These are phyloP conservation scores for Verticillium zaregamsianum DNA, from an alignment of 2,329 filamentous ascomycete genomes.

Conservation along the genomic window DNA sequence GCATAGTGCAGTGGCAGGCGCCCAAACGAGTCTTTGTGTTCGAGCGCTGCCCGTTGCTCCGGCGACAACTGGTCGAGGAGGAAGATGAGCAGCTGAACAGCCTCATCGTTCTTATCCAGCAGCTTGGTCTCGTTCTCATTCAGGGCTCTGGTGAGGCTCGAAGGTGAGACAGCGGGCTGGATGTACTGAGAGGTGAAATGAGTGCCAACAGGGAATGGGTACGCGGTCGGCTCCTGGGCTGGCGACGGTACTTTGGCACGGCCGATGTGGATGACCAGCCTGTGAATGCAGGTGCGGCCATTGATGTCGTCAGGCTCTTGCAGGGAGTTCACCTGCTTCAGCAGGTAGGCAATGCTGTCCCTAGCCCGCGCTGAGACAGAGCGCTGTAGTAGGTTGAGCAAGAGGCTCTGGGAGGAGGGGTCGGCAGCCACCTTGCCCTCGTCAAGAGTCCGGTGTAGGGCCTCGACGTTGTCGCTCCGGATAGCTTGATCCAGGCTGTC, in stretches of 20 bases:
- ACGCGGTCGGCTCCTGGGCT: constrained; percentile 46
- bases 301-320: constrained; percentile 92
- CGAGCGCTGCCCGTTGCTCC: constrained; percentile 64
- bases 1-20: constrained; percentile 88
- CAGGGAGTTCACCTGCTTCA: constrained; percentile 65
- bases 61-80: constrained; percentile 65
- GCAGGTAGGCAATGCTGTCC: constrained; percentile 65
- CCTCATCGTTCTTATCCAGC: constrained; percentile 66
- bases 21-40: constrained; percentile 71
- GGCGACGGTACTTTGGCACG: constrained; percentile 55
- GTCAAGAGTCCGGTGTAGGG: constrained; percentile 52
- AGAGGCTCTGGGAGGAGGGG: constrained; percentile 56
- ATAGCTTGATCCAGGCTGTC: constrained; percentile 71
- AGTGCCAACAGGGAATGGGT: constrained; percentile 42
- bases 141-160: constrained; percentile 55
- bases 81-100: constrained; percentile 62
- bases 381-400: constrained; percentile 76
- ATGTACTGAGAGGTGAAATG: constrained; percentile 69
- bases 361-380: constrained; percentile 68
- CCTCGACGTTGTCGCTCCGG: constrained; percentile 58
- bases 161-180: constrained; percentile 69
- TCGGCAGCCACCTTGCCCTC: constrained; percentile 49
- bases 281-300: constrained; percentile 87
- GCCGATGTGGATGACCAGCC: constrained; percentile 87
- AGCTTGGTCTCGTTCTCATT: constrained; percentile 65